Evolutionary conservation across 1,139 yeast genomes (phyloP), one percentile per base, ranked within the genome.

Genomic region (Yamadazyma membranifaciens): DNA sequence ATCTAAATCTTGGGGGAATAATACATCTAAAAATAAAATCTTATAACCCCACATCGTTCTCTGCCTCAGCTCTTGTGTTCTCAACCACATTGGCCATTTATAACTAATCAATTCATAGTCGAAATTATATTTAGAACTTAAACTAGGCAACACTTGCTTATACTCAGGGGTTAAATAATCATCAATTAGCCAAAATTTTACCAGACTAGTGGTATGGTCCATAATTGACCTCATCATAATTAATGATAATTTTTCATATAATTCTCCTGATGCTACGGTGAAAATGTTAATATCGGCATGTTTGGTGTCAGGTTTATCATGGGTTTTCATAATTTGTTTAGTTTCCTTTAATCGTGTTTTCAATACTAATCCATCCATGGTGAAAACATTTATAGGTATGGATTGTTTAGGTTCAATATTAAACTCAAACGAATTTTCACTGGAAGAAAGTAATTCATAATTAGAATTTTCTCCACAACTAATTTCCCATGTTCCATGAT

Each of bases 41-140:
- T 91, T 91, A 57, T 85, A 87, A 2, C 92, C 96, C 91, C 96
- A 87, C 39, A 88, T 80, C 3, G 82, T 79, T 47, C 97, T 73
- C 54, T 84, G 89, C 56, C 80, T 80, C 50, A 83, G 89, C 26
- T 81, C 60, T 60, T 92, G 98, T 2, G 72, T 73, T 35, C 94
- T 73, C 24, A 92, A 67, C 95, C 97, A 92, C 17, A 69, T 63
- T 9, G 98, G 98, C 98, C 98, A 92, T 49, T 85, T 83, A 60
- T 87, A 92, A 2, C 84, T 78, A 14, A 92, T 72, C 34, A 87
- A 63, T 53, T 88, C 91, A 52, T 83, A 87, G 36, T 81, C 75
- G 48, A 87, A 80, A 1, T 75, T 73, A 46, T 73, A 75, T 39
- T 75, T 56, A n/a, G 65, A 59, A 0, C 94, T 82, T 36, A 89